Percentiles rank a stretch among this genome's conserved stretches.
Conservation (phyloP, 2,329 filamentous ascomycete genomes). For the Fusarium sp. region DNA sequence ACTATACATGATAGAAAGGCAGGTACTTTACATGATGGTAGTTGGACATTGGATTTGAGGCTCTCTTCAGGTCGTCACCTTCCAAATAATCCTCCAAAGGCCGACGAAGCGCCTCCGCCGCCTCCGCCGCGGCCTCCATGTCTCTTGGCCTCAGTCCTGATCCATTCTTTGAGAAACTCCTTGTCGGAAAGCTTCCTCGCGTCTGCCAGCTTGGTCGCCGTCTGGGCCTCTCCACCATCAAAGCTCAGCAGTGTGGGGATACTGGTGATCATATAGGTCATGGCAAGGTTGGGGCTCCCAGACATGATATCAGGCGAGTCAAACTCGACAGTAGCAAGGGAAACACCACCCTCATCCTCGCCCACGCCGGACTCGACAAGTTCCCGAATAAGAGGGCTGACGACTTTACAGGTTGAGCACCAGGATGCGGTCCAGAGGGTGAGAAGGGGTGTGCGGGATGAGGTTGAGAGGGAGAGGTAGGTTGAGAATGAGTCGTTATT, state of each 20-base stretch:
- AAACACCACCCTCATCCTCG: slow-evolving; percentile 63
- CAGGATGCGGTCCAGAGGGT: slow-evolving; percentile 68
- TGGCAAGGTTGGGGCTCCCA: slow-evolving; percentile 51
- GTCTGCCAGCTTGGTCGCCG: slow-evolving; percentile 58
- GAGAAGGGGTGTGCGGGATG: slow-evolving; percentile 62
- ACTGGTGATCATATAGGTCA: slow-evolving; percentile 65
- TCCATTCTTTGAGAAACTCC: slow-evolving; percentile 62
- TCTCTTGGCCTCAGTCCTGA: slow-evolving; percentile 58
- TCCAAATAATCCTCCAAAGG: slow-evolving; percentile 54
- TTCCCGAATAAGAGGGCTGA: slow-evolving; percentile 58
- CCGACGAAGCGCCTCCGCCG: slow-evolving; percentile 46
- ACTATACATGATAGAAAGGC: not conserved
- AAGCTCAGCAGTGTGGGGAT: slow-evolving; percentile 67
- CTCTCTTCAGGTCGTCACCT: slow-evolving; percentile 32
- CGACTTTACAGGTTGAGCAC: slow-evolving; percentile 61
- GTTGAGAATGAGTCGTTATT: slow-evolving; percentile 62
- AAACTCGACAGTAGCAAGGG: slow-evolving; percentile 62
- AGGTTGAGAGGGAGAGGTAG: slow-evolving; percentile 63
- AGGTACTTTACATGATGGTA: not conserved
- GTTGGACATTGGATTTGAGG: not conserved
- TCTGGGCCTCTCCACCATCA: slow-evolving; percentile 61
- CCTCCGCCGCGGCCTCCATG: slow-evolving; percentile 55
- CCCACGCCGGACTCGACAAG: slow-evolving; percentile 61
- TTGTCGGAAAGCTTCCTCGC: slow-evolving; percentile 58
- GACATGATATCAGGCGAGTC: slow-evolving; percentile 66